A percentile compares a stretch with the other conserved stretches of the same genome.
Evolutionary conservation across 768 basidiomycete genomes (phyloP).

Genomic region (Termitomyces sp.): DNA sequence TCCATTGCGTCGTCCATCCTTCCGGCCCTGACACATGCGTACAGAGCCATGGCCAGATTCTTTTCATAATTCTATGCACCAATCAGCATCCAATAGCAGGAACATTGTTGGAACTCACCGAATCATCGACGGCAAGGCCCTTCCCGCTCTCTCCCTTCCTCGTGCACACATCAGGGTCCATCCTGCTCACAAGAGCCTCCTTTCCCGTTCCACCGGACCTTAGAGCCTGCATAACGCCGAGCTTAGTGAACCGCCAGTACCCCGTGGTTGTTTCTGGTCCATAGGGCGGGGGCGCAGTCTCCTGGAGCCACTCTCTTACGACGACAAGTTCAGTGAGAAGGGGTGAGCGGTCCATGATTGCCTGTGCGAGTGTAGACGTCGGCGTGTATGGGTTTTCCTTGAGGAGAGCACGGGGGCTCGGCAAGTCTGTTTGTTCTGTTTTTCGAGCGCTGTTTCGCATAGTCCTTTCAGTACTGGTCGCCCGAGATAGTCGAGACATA

Average conservation of each 20-base stretch:
- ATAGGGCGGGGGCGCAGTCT: constrained; percentile 55
- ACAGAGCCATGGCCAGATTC: constrained; percentile 68
- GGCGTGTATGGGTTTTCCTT: constrained; percentile 79
- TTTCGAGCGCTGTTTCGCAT: constrained; percentile 47
- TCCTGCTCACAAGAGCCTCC: constrained; percentile 51
- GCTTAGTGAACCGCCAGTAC: constrained; percentile 82
- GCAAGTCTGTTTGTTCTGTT: constrained; percentile 41
- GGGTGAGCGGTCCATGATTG: constrained; percentile 61
- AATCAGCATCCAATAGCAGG: neutral
- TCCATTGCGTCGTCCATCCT: constrained; percentile 79
- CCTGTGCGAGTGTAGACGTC: constrained; percentile 66
- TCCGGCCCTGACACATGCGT: constrained; percentile 81
- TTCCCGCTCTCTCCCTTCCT: constrained; percentile 52
- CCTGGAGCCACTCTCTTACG: constrained; percentile 86
- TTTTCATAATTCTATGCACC: constrained; percentile 69
- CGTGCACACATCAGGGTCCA: constrained; percentile 81
- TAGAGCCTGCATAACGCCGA: constrained; percentile 59
- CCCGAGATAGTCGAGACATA: constrained; percentile 28
- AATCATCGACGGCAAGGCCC: constrained; percentile 71
- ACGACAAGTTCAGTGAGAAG: constrained; percentile 72
- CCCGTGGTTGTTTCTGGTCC: constrained; percentile 71
- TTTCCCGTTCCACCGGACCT: constrained; percentile 39
- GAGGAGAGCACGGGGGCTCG: constrained; percentile 51
- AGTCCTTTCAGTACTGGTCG: neutral
- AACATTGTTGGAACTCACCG: constrained; percentile 40